Percentiles rank a stretch among this genome's conserved stretches.
Evolutionary conservation across 495 filamentous ascomycete species (phyloP).

Genomic region (Hypoxylon lenormandii): DNA sequence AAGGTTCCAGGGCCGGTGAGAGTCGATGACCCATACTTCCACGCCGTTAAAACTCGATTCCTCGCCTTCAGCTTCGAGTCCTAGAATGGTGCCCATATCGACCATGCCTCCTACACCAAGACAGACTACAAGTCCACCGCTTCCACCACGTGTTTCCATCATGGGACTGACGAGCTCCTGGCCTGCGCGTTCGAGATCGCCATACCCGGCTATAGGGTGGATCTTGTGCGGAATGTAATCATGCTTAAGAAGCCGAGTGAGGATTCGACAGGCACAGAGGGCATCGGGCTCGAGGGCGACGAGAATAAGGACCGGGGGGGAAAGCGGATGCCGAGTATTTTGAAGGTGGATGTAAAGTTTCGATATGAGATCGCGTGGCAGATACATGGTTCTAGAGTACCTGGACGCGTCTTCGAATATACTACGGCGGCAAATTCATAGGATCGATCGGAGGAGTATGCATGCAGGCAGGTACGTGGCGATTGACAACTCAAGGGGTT

Average conservation of each 20-base stretch:
- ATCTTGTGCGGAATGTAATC: constrained; percentile 99
- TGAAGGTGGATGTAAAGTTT: constrained; percentile 90
- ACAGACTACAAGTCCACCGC: constrained; percentile 88
- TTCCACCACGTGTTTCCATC: constrained; percentile 81
- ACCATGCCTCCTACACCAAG: constrained; percentile 91
- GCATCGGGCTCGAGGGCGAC: constrained; percentile 95
- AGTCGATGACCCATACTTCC: constrained; percentile 94
- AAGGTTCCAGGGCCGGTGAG: constrained; percentile 92
- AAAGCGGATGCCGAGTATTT: constrained; percentile 80
- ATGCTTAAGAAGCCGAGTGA: constrained; percentile 88
- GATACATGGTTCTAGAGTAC: constrained; percentile 77
- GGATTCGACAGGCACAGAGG: constrained; percentile 92
- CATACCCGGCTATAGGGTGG: constrained; percentile 91
- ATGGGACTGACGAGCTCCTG: constrained; percentile 81
- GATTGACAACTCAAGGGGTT: no score
- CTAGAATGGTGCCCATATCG: constrained; percentile 79
- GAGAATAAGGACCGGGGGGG: constrained; percentile 89
- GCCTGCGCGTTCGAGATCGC: constrained; percentile 82
- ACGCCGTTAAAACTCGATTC: constrained; percentile 75
- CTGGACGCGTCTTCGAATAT: constrained; percentile 52
- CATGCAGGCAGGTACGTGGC: not conserved
- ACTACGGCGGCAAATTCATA: constrained; percentile 50
- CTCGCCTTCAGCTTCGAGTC: constrained; percentile 69
- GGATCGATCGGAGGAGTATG: constrained; percentile 41
- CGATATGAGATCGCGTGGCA: constrained; percentile 86